Base-by-base conservation (phyloP, 768 basidiomycete genomes). In the Flagelloscypha sp. region DNA sequence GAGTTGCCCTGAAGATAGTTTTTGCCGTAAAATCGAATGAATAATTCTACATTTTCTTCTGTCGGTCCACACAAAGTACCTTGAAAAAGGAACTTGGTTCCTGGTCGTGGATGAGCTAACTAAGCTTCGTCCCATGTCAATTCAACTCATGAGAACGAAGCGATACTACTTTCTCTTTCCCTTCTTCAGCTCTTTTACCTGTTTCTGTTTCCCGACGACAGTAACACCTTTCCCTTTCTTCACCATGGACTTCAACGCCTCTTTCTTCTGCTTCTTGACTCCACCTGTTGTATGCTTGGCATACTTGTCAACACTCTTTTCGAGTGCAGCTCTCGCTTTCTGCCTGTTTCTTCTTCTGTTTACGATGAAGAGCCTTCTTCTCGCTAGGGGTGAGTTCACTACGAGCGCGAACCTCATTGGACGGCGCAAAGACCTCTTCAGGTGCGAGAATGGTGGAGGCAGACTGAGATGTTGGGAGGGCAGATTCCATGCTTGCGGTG, bases 201-300 rank as follows among this genome's bases (percentile, higher is more conserved):
- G 54, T 49, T 62, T 64, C 45, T 59, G 61, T 57, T 90, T 93
- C 16, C 89, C 90, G 27, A 93, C 72, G 12, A 93, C 79, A 0
- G 88, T 92, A 25, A 92, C 83, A 0, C 90, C 88, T 51, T 76
- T 84, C 1, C 88, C 86, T 20, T 67, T 73, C 53, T 87, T 92
- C 19, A 95, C 79, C 7, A 95, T 70, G 44, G 72, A 82, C 56
- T 81, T 77, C 40, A 92, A 61, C 10, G 86, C 88, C 9, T 70
- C 74, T 42, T 88, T 78, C 59, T 97, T 95, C 61, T 92, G 82
- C 49, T 76, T 79, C 58, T 82, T 86, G 17, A 77, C 66, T 17
- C 67, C 66, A 18, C 70, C 62, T 18, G 65, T 52, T 46, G 66
- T 73, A 37, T 55, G 52, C 44, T 70, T 79, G 16, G 79, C 70